phyloP scores from a whole-genome alignment of 805 yeast species.

The Lipomyces japonicus region DNA sequence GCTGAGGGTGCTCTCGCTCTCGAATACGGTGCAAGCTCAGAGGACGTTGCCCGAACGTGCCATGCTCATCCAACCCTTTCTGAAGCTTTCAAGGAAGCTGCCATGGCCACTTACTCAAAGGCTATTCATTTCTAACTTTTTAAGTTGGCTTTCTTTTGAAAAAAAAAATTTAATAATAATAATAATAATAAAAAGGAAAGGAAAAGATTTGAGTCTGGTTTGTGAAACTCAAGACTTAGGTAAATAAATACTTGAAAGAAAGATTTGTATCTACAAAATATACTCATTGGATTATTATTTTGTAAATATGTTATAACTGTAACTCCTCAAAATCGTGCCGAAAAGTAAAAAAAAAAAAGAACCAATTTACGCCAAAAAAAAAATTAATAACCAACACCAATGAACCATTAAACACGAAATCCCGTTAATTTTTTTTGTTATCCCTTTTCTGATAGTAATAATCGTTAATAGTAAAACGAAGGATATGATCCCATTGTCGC shows the following conservation, averaged over 20 bases:
- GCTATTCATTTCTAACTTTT: constrained; percentile 71
- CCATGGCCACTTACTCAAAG: constrained; percentile 81
- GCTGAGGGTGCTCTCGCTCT: constrained; percentile 97
- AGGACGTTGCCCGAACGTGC: constrained; percentile 94
- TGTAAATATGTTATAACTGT: too few relatives aligned
- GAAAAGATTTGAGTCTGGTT: neutral
- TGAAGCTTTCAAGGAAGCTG: constrained; percentile 98
- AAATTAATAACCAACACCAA: neutral
- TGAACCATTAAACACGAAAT: too few relatives aligned
- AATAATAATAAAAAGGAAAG: neutral
- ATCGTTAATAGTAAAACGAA: too few relatives aligned
- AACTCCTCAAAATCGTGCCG: neutral
- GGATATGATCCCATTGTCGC: too few relatives aligned
- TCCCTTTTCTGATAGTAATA: too few relatives aligned
- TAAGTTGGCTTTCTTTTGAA: neutral
- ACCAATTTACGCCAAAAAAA: neutral
- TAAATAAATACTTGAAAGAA: too few relatives aligned
- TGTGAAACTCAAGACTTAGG: too few relatives aligned
- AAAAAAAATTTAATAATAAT: too few relatives aligned
- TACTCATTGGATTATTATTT: too few relatives aligned
- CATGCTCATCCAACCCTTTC: constrained; percentile 98
- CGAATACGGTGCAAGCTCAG: constrained; percentile 98
- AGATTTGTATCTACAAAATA: too few relatives aligned
- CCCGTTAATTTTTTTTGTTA: too few relatives aligned
- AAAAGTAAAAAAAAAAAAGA: too few relatives aligned